Conservation (phyloP, 1,284 basidiomycete genomes). For the Meira miltonrushii region DNA sequence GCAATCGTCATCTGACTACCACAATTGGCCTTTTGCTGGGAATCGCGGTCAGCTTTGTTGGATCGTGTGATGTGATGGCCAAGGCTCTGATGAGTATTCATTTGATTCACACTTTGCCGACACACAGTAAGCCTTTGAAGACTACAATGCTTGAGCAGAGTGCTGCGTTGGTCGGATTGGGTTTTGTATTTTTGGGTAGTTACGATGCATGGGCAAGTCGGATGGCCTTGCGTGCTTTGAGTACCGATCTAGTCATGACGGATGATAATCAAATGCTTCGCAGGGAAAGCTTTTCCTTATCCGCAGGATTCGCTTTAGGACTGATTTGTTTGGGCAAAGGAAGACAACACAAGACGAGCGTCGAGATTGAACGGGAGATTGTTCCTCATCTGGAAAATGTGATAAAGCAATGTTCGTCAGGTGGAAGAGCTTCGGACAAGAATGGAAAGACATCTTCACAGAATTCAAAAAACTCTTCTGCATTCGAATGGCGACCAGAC, state of each 20-base stretch:
- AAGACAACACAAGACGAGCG: conserved; percentile 23
- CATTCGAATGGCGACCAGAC: conserved; percentile 7
- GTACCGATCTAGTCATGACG: conserved; percentile 68
- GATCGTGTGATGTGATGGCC: conserved; percentile 76
- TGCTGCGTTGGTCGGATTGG: conserved; percentile 80
- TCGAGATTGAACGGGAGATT: conserved; percentile 33
- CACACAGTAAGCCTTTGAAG: conserved; percentile 79
- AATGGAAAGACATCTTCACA: conserved; percentile 1
- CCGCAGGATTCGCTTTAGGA: conserved; percentile 82
- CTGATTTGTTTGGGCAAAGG: conserved; percentile 84
- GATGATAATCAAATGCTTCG: conserved; percentile 58
- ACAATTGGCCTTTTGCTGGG: conserved; percentile 89
- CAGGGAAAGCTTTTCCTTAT: conserved; percentile 84
- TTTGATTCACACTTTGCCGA: conserved; percentile 82
- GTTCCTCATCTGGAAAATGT: conserved; percentile 8
- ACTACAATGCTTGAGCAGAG: conserved; percentile 83
- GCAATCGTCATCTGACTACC: conserved; percentile 88
- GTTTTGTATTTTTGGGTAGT: conserved; percentile 81
- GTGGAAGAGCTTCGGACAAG: conserved; percentile 14
- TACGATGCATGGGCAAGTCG: conserved; percentile 86
- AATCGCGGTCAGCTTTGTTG: conserved; percentile 83
- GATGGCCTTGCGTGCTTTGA: conserved; percentile 77
- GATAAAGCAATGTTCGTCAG: conserved; percentile 2
- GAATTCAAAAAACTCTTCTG: background rate
- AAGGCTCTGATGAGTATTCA: conserved; percentile 88